A percentile compares a stretch with the other conserved stretches of the same genome.
phyloP scores from a whole-genome alignment of 345 rosid genomes.

The Eucalyptus leucophloia region DNA sequence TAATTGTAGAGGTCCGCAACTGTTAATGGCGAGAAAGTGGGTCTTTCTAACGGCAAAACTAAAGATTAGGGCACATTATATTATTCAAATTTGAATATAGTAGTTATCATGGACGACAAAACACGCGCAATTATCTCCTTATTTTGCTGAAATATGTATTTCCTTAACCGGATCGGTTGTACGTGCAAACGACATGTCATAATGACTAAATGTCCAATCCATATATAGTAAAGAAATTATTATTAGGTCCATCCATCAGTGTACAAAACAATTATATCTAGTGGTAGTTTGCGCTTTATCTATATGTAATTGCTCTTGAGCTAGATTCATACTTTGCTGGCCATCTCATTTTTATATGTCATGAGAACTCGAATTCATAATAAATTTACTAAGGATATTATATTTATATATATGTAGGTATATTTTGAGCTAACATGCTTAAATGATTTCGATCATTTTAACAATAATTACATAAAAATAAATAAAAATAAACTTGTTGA shows the following conservation, averaged over 20 bases:
- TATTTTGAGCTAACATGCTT: background rate
- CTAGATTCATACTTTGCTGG: background rate
- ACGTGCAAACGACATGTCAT: background rate
- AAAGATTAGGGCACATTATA: background rate
- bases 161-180: background rate
- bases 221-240: background rate
- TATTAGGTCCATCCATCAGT: background rate
- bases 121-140: background rate
- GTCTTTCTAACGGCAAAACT: background rate
- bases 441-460: background rate
- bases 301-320: background rate
- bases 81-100: background rate
- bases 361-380: background rate
- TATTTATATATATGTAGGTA: background rate
- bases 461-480: background rate
- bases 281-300: background rate
- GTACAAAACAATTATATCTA: background rate
- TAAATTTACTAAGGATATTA: background rate
- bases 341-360: background rate
- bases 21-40: background rate
- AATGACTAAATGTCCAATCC: background rate
- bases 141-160: background rate
- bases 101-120: background rate
- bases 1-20: background rate
- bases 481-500: background rate